These are phyloP conservation scores for Cyberlindnera meyerae DNA, from an alignment of 805 yeast genomes.

Conservation along the genomic window DNA sequence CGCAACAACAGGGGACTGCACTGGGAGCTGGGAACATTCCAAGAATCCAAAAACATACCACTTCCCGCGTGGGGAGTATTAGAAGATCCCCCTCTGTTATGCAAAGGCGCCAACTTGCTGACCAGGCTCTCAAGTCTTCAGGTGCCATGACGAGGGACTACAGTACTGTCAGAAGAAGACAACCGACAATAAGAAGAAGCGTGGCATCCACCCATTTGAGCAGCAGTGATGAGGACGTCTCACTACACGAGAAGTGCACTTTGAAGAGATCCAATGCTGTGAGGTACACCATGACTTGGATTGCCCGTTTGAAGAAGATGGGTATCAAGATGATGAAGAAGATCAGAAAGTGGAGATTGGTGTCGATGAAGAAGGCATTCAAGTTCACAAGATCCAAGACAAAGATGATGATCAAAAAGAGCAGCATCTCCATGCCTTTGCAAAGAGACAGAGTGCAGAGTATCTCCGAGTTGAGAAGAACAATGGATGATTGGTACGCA, in stretches of 20 bases:
- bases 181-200: not conserved
- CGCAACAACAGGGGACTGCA: conserved; percentile 2
- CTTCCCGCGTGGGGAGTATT: not conserved
- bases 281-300: conserved; percentile 35
- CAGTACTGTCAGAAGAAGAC: too few species aligned
- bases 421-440: conserved; percentile 18
- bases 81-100: conserved; percentile 6
- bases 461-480: conserved; percentile 25
- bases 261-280: conserved; percentile 32
- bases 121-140: conserved; percentile 1
- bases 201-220: too few species aligned
- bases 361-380: conserved; percentile 22
- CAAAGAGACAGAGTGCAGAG: conserved; percentile 21
- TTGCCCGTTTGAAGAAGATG: conserved; percentile 26
- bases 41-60: too few species aligned
- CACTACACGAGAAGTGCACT: conserved; percentile 20
- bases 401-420: conserved; percentile 6
- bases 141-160: too few species aligned
- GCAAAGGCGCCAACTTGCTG: conserved; percentile 11
- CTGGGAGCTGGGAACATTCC: too few species aligned
- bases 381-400: conserved; percentile 10
- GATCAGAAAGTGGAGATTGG: conserved; percentile 26
- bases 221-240: conserved; percentile 12
- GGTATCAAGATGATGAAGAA: conserved; percentile 25
- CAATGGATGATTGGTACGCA: conserved; percentile 19